These are phyloP conservation scores for Pichia pseudocactophila DNA, from an alignment of 805 yeast species.

Conservation along the genomic window DNA sequence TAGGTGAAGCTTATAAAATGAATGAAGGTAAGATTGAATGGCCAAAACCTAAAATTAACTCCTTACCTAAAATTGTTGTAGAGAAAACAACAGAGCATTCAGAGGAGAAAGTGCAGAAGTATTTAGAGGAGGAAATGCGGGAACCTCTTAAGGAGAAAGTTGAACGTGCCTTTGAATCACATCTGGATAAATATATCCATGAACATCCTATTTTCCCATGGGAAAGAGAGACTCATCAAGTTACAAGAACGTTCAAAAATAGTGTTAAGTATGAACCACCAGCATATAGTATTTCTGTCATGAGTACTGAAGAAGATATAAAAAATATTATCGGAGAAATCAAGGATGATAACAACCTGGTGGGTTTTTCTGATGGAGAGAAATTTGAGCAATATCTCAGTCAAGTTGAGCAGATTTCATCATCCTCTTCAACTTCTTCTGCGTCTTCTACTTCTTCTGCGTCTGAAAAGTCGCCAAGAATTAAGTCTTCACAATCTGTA, in stretches of 20 bases:
- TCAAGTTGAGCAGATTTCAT: conserved; percentile 9
- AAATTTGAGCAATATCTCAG: conserved; percentile 14
- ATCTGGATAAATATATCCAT: conserved; percentile 17
- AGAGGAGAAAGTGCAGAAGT: too few relatives aligned
- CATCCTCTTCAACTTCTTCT: too few relatives aligned
- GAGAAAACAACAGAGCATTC: not conserved
- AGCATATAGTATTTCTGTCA: conserved; percentile 11
- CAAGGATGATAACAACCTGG: conserved; percentile 4
- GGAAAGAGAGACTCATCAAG: conserved; percentile 17
- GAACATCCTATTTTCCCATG: conserved; percentile 31
- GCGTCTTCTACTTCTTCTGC: too few relatives aligned
- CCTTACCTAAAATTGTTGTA: too few relatives aligned
- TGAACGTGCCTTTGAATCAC: not conserved
- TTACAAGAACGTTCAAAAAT: conserved; percentile 18
- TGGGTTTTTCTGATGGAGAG: conserved; percentile 18
- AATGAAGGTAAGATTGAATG: conserved; percentile 18
- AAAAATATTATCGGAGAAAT: conserved; percentile 3
- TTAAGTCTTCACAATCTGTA: too few relatives aligned
- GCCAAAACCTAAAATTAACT: conserved; percentile 4
- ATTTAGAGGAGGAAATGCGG: not conserved
- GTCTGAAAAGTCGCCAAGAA: too few relatives aligned
- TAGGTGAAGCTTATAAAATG: conserved; percentile 29
- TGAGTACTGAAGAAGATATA: conserved; percentile 1
- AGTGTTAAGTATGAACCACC: conserved; percentile 13
- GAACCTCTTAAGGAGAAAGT: not conserved